Base-by-base conservation (phyloP, 768 basidiomycete genomes). In the Glaciozyma martinii region DNA sequence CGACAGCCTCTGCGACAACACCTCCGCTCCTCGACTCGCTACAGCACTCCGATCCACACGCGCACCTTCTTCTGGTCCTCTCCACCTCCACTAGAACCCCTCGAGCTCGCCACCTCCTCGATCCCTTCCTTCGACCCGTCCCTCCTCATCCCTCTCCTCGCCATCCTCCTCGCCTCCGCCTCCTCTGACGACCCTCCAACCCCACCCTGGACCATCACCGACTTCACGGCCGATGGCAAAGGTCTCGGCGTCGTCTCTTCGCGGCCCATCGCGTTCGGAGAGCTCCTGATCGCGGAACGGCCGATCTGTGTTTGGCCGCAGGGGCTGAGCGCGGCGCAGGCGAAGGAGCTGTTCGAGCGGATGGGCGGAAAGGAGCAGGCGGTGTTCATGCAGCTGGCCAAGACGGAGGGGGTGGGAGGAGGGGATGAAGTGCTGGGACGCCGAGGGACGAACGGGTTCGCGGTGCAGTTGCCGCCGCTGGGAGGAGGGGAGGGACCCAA, bases 231-330 rank as follows among this genome's bases (percentile, higher is more conserved):
- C 21, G 18, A 29, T 29, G 62, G 53, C 32, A 63, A 63, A 30
- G 68, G 68, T 7, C 27, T 57, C 40, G 68, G 68, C 9, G 68
- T 65, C 1, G n/a, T 66, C 52, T 65, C 68, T 0, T 13, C 56
- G 4, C 37, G 57, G 0, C 56, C 66, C 50, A 37, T 70, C 32
- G 7, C 21, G 16, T 37, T 42, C 2, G 68, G 68, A 13, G 50
- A 63, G 43, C 37, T 53, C 2, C 23, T 70, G 4, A 64, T 63
- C 42, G 60, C 61, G 0, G 68, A 70, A 29, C 47, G 68, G 4
- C 68, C 68, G 10, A 33, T 70, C 16, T 52, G 47, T 12, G n/a
- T 61, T 3, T 70, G 68, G 68, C 68, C 68, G 0, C 40, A 60
- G 21, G 44, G 46, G 0, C 9, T 70, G 10, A 16, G 27, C 16